Evolutionary conservation across 371 early-diverging fungal species (phyloP).

Genomic region (Zopfochytrium polystomum): DNA sequence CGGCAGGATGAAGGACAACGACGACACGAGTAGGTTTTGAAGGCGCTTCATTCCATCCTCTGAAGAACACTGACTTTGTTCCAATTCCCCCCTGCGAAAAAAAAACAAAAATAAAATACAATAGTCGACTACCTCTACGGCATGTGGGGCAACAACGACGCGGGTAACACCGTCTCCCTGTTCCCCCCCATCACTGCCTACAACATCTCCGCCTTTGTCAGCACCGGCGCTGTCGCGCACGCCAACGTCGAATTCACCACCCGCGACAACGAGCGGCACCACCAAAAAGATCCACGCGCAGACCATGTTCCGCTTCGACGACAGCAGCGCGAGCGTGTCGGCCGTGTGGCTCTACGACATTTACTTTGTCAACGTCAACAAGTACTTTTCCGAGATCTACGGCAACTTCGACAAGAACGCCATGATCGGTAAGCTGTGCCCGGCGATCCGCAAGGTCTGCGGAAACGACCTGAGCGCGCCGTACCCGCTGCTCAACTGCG

Average conservation of each 20-base stretch:
- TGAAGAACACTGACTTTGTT: no score
- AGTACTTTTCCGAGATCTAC: slow-evolving; percentile 4
- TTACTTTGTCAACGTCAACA: slow-evolving; percentile 12
- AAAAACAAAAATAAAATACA: background rate
- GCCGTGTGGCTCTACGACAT: slow-evolving; percentile 2
- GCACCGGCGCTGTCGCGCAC: slow-evolving; percentile 14
- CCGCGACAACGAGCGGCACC: background rate
- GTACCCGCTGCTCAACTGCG: slow-evolving; percentile 9
- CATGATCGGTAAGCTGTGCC: slow-evolving; percentile 3
- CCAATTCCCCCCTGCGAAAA: background rate
- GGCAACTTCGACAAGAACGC: slow-evolving; percentile 3
- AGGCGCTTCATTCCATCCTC: no score
- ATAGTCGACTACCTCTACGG: slow-evolving; percentile 19
- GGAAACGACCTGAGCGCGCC: slow-evolving; percentile 1
- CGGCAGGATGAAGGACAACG: slow-evolving; percentile 7
- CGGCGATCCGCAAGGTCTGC: background rate
- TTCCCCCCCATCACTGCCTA: slow-evolving; percentile 10
- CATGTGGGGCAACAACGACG: slow-evolving; percentile 11
- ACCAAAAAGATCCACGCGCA: background rate
- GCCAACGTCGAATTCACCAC: slow-evolving; percentile 13
- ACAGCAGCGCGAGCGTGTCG: background rate
- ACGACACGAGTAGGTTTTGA: slow-evolving; percentile 10
- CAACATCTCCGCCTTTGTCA: slow-evolving; percentile 19
- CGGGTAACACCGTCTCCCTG: slow-evolving; percentile 9
- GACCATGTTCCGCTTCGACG: slow-evolving; percentile 6